phyloP scores from a whole-genome alignment of 495 filamentous ascomycete genomes.

The Podospora pseudoanserina region DNA sequence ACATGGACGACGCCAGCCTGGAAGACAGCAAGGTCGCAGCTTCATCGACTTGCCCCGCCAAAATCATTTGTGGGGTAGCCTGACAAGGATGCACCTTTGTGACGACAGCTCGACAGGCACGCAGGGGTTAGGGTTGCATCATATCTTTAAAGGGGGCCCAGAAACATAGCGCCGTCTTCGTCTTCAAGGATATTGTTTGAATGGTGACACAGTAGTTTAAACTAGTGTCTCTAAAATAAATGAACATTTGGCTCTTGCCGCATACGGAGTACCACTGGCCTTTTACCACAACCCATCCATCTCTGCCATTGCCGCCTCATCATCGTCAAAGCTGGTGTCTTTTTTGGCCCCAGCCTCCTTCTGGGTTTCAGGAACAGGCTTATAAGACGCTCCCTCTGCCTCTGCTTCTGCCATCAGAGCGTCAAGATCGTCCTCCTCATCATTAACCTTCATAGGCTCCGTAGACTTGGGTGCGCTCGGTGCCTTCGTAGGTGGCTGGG shows the following conservation, averaged over 20 bases:
- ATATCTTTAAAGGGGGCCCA: neutral
- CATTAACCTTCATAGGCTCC: neutral
- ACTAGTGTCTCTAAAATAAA: neutral
- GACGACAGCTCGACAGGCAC: neutral
- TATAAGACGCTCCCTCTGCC: constrained; percentile 12
- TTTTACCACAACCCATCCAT: constrained; percentile 59
- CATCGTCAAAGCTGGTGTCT: constrained; percentile 15
- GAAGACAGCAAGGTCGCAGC: neutral
- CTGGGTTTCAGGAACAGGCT: constrained; percentile 1
- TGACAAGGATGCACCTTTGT: constrained; percentile 5
- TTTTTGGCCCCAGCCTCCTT: constrained; percentile 6
- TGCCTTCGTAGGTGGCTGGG: constrained; percentile 16
- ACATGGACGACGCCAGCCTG: neutral
- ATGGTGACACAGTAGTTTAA: neutral
- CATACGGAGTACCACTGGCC: neutral
- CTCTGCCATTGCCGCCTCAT: constrained; percentile 63
- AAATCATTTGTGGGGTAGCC: constrained; percentile 21
- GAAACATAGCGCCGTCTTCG: neutral
- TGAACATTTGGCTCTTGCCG: neutral
- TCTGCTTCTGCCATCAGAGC: constrained; percentile 48
- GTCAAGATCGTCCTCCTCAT: constrained; percentile 38
- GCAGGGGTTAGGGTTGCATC: neutral
- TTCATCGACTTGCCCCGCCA: constrained; percentile 19
- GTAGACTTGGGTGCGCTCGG: neutral
- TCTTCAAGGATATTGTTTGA: neutral